Conservation (phyloP, 2,329 filamentous ascomycete species). For the Epichloe elymi region DNA sequence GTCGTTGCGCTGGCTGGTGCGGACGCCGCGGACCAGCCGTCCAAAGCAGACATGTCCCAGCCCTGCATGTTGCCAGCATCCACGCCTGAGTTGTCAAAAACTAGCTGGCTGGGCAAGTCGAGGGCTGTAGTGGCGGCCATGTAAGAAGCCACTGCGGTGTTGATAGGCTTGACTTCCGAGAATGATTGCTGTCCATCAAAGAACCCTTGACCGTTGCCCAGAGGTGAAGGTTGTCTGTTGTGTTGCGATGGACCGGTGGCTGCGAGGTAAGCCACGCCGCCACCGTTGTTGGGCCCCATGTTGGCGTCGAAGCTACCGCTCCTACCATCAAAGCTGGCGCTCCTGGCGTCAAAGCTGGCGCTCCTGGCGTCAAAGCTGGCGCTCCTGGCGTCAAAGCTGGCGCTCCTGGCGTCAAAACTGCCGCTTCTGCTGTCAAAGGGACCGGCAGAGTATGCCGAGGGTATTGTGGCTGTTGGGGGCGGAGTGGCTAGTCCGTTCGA, state of each 20-base stretch:
- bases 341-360: conserved; percentile 4
- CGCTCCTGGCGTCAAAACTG: conserved; percentile 25
- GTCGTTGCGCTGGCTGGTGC: conserved; percentile 13
- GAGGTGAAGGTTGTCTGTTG: conserved; percentile 13
- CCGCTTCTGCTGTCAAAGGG: conserved; percentile 11
- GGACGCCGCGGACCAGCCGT: conserved; percentile 19
- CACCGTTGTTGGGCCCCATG: conserved; percentile 17
- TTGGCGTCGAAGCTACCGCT: conserved; percentile 18
- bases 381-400: conserved; percentile 4
- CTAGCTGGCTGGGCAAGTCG: conserved; percentile 20
- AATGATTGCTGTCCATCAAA: conserved; percentile 21
- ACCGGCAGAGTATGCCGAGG: conserved; percentile 28
- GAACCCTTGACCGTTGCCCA: conserved; percentile 17
- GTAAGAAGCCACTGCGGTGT: conserved; percentile 18
- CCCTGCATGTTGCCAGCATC: conserved; percentile 19
- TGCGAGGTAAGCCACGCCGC: conserved; percentile 20
- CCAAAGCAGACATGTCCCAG: conserved; percentile 26
- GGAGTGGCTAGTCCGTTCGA: conserved; percentile 42
- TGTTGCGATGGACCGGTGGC: conserved; percentile 13
- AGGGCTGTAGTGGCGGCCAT: conserved; percentile 16
- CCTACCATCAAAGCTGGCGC: conserved; percentile 4
- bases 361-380: conserved; percentile 27
- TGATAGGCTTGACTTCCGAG: conserved; percentile 22
- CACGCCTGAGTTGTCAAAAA: conserved; percentile 21
- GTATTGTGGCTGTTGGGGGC: conserved; percentile 37